Evolutionary conservation across 352 stramenopile genomes (phyloP).

Genomic region (Albugo laibachii): DNA sequence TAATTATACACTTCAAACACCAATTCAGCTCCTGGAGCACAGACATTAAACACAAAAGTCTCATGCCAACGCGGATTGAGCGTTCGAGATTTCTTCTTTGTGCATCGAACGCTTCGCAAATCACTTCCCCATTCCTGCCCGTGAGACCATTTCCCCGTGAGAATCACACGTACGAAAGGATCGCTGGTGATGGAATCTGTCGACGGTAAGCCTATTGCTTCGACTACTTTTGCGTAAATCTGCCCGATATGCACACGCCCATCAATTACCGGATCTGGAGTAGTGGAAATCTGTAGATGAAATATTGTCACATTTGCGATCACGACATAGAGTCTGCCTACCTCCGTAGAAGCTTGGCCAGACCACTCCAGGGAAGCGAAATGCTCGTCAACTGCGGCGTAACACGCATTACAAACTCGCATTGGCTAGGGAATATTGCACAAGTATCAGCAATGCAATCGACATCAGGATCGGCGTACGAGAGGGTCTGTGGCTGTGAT

Average conservation of each 20-base stretch:
- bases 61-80: conserved; percentile 75
- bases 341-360: conserved; percentile 43
- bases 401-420: conserved; percentile 75
- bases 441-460: neutral
- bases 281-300: conserved; percentile 25
- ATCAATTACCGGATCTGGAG: conserved; percentile 59
- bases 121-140: conserved; percentile 69
- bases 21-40: conserved; percentile 53
- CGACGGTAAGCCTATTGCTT: conserved; percentile 63
- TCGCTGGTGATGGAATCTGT: conserved; percentile 79
- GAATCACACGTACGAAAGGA: conserved; percentile 65
- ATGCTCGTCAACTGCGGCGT: conserved; percentile 64
- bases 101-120: conserved; percentile 62
- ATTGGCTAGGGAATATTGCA: conserved; percentile 23
- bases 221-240: conserved; percentile 73
- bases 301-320: neutral
- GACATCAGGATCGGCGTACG: conserved; percentile 13
- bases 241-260: conserved; percentile 67
- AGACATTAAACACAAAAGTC: conserved; percentile 79
- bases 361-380: conserved; percentile 74
- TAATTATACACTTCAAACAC: conserved; percentile 76
- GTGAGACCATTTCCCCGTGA: conserved; percentile 73
- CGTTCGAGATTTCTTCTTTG: conserved; percentile 73
- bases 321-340: conserved; percentile 5
- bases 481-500: conserved; percentile 67